Conservation (phyloP, 345 rosid genomes). For the Euphorbia peplus region DNA sequence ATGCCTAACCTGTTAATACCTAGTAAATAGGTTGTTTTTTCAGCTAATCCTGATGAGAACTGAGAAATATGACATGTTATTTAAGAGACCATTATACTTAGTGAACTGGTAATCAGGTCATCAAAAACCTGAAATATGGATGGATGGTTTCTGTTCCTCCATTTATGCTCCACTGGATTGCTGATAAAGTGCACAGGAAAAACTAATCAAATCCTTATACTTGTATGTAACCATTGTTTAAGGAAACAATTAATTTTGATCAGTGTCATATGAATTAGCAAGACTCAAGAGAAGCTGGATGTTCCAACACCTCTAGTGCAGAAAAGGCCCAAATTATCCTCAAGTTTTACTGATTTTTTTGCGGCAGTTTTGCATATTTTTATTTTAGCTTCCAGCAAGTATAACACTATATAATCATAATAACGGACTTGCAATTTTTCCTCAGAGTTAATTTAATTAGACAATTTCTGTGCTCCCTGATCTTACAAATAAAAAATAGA, state of each 20-base stretch:
- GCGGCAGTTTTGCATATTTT: neutral
- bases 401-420: neutral
- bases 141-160: slow-evolving; percentile 39
- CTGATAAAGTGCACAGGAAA: slow-evolving; percentile 43
- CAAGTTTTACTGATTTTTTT: neutral
- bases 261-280: slow-evolving; percentile 1
- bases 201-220: slow-evolving; percentile 15
- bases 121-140: slow-evolving; percentile 35
- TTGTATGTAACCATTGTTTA: slow-evolving; percentile 1
- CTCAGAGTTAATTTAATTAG: neutral
- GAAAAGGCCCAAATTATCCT: neutral
- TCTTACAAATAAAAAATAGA: neutral
- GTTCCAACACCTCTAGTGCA: slow-evolving; percentile 5
- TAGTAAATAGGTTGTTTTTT: neutral
- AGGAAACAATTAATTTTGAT: slow-evolving; percentile 8
- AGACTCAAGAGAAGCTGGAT: neutral
- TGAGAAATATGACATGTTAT: neutral
- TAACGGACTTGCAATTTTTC: neutral
- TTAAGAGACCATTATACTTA: slow-evolving; percentile 13
- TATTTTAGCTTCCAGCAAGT: neutral
- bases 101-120: slow-evolving; percentile 40
- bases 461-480: neutral
- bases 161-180: slow-evolving; percentile 43
- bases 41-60: neutral
- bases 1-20: neutral